Percentiles rank a stretch among this genome's conserved stretches.
phyloP scores from a whole-genome alignment of 2,329 filamentous ascomycete species.

The Penicillium corylophilum region DNA sequence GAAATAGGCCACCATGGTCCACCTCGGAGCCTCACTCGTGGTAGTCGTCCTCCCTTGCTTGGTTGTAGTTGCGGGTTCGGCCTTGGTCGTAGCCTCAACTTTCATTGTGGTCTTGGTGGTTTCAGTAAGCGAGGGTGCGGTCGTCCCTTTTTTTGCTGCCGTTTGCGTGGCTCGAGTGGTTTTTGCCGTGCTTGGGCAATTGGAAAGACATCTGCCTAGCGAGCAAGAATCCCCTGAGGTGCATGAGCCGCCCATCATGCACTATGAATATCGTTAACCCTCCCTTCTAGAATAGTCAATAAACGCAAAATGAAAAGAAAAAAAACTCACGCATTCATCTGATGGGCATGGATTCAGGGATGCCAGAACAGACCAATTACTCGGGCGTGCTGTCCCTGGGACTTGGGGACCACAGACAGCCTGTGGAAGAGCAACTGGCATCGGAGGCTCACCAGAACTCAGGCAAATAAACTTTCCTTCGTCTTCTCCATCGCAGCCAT shows the following conservation, averaged over 20 bases:
- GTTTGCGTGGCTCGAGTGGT: no score
- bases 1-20: neutral
- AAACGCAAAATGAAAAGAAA: no score
- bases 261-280: neutral
- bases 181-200: no score
- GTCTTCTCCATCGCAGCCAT: slow-evolving; percentile 38
- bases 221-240: neutral
- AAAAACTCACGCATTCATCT: slow-evolving; percentile 10
- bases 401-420: slow-evolving; percentile 50
- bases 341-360: slow-evolving; percentile 8
- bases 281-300: neutral
- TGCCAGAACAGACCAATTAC: slow-evolving; percentile 23
- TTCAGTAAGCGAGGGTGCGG: neutral
- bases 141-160: no score
- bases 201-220: neutral
- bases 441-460: slow-evolving; percentile 40
- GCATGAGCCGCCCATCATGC: neutral
- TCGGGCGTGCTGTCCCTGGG: slow-evolving; percentile 38
- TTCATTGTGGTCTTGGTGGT: neutral
- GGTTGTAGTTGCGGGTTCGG: neutral
- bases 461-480: slow-evolving; percentile 40
- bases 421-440: slow-evolving; percentile 41
- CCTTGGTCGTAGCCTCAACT: neutral
- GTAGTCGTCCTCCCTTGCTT: neutral
- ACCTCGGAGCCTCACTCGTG: neutral